A percentile compares a stretch with the other conserved stretches of the same genome.
Conservation (phyloP, 1,284 basidiomycete species). For the Ganoderma multipileum region DNA sequence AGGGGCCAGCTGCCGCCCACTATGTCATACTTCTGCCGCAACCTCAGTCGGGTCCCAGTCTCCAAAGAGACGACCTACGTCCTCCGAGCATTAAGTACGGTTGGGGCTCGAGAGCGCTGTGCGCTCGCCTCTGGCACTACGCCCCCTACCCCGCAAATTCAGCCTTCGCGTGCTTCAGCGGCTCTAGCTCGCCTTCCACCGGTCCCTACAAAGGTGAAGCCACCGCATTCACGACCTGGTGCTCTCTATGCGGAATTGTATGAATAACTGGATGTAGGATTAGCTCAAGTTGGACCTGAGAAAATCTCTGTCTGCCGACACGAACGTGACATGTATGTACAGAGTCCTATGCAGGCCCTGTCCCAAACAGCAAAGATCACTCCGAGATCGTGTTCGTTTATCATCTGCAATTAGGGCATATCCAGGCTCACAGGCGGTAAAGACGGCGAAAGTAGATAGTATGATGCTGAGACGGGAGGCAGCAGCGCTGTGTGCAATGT, state of each 20-base stretch:
- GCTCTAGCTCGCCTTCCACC: not conserved
- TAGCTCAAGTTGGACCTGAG: too few relatives aligned
- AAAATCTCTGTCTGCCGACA: too few relatives aligned
- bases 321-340: too few relatives aligned
- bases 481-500: too few relatives aligned
- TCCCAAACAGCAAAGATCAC: too few relatives aligned
- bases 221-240: not conserved
- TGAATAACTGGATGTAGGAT: not conserved
- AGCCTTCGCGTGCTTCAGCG: not conserved
- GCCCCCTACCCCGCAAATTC: not conserved
- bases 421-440: too few relatives aligned
- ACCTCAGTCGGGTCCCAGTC: not conserved
- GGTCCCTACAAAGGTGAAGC: not conserved
- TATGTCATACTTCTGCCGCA: not conserved
- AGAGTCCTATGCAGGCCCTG: too few relatives aligned
- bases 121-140: not conserved
- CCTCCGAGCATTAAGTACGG: not conserved
- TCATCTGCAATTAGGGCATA: too few relatives aligned
- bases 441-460: too few relatives aligned
- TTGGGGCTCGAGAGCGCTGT: not conserved
- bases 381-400: too few relatives aligned
- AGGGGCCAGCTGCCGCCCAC: not conserved
- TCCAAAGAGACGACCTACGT: not conserved
- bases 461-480: too few relatives aligned
- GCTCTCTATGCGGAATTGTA: not conserved